Conservation (phyloP, 495 filamentous ascomycete genomes). For the Massariosphaeria phaeospora region DNA sequence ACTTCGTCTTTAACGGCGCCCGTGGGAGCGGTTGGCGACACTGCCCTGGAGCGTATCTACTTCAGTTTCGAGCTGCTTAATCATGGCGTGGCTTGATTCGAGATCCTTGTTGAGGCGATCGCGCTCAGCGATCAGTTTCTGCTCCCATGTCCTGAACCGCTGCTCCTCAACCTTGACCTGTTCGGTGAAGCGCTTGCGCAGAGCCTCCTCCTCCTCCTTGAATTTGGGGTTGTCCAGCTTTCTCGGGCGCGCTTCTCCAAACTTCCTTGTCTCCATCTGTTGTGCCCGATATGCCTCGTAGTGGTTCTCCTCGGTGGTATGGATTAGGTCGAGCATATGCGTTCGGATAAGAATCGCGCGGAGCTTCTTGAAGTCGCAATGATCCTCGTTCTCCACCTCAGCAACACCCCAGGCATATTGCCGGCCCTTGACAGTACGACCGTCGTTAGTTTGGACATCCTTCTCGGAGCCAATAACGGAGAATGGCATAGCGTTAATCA, state of each 20-base stretch:
- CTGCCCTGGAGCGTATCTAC: slow-evolving; percentile 91
- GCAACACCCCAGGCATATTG: slow-evolving; percentile 99
- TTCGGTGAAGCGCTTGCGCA: slow-evolving; percentile 98
- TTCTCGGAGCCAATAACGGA: slow-evolving; percentile 98
- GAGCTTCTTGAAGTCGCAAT: slow-evolving; percentile 99
- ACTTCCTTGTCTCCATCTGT: slow-evolving; percentile 99
- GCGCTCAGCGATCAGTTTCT: slow-evolving; percentile 96
- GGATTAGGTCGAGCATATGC: slow-evolving; percentile 99
- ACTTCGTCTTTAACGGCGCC: slow-evolving; percentile 67
- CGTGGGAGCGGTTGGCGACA: slow-evolving; percentile 86
- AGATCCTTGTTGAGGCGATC: slow-evolving; percentile 99
- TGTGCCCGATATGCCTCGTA: slow-evolving; percentile 98
- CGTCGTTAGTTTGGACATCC: slow-evolving; percentile 93
- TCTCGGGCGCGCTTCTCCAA: slow-evolving; percentile 90
- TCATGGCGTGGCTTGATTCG: slow-evolving; percentile 90
- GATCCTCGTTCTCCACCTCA: slow-evolving; percentile 98
- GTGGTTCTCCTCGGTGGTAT: slow-evolving; percentile 97
- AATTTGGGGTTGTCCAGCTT: slow-evolving; percentile 99
- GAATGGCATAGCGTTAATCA: slow-evolving; percentile 97
- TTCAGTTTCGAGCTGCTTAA: slow-evolving; percentile 92
- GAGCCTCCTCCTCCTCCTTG: slow-evolving; percentile 97
- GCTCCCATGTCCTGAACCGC: slow-evolving; percentile 98
- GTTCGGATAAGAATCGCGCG: slow-evolving; percentile 97
- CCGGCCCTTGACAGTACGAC: slow-evolving; percentile 94
- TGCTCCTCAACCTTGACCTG: slow-evolving; percentile 99